phyloP scores from a whole-genome alignment of 768 basidiomycete species.

The Leccinum disarticulatum region DNA sequence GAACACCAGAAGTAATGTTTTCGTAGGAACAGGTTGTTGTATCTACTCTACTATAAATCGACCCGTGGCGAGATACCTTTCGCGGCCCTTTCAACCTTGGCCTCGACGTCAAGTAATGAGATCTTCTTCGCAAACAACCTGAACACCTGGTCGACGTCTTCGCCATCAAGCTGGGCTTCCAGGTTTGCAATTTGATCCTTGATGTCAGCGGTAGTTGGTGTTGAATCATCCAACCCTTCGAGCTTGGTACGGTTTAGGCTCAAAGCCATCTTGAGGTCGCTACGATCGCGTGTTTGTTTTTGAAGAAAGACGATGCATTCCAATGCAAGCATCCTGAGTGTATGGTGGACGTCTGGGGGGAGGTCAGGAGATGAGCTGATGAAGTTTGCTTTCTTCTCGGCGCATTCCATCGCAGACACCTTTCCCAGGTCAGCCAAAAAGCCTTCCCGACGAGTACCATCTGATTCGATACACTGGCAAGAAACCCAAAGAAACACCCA shows the following conservation, averaged over 20 bases:
- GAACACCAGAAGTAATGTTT: too few species aligned
- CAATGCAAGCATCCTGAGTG: too few species aligned
- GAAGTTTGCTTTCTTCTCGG: neutral
- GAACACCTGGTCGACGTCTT: neutral
- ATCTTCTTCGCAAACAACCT: neutral
- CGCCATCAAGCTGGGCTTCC: neutral
- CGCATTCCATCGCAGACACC: neutral
- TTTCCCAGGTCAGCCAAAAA: neutral
- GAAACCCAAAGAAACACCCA: conserved; percentile 3
- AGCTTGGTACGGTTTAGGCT: too few species aligned
- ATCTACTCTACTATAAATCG: neutral
- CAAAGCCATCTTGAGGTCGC: too few species aligned
- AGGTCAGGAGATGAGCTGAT: neutral
- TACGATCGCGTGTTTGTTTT: neutral
- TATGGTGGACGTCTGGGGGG: too few species aligned
- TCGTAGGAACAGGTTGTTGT: too few species aligned
- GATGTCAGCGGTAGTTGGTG: too few species aligned
- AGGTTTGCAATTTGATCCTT: neutral
- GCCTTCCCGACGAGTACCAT: neutral
- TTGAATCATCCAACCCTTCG: too few species aligned
- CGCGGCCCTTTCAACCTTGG: neutral
- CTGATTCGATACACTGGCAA: neutral
- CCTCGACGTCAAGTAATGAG: neutral
- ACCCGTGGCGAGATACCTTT: neutral
- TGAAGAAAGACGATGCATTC: neutral